phyloP scores from a whole-genome alignment of 164 flowering plant genomes.

The Vitis rupestris region DNA sequence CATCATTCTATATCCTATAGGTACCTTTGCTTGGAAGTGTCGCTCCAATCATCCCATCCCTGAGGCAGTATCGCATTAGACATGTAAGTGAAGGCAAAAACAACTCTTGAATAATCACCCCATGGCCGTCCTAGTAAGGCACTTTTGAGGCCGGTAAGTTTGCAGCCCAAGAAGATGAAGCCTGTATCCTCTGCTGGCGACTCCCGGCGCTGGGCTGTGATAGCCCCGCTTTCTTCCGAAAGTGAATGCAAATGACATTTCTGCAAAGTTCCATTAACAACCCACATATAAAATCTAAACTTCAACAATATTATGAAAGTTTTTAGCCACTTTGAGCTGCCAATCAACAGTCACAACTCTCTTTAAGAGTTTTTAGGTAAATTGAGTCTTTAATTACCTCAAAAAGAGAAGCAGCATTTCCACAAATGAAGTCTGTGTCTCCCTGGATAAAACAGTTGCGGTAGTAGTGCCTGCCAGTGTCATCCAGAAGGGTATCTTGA shows the following conservation, averaged over 20 bases:
- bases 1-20: too few relatives aligned
- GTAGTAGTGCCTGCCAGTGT: constrained; percentile 50
- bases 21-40: constrained; percentile 36
- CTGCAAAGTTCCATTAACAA: constrained; percentile 22
- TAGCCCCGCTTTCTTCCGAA: constrained; percentile 33
- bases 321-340: too few relatives aligned
- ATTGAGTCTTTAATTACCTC: constrained; percentile 28
- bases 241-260: constrained; percentile 49
- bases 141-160: constrained; percentile 33
- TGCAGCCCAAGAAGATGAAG: constrained; percentile 46
- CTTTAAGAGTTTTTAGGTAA: too few relatives aligned
- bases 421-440: constrained; percentile 55
- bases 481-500: constrained; percentile 56
- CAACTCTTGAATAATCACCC: constrained; percentile 50
- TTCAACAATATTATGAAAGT: background rate
- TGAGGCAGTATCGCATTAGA: constrained; percentile 31
- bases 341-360: too few relatives aligned
- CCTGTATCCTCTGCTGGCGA: constrained; percentile 43
- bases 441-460: constrained; percentile 52
- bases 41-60: constrained; percentile 61
- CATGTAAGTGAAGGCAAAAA: constrained; percentile 44
- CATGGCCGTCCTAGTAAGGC: constrained; percentile 54
- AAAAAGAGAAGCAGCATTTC: constrained; percentile 49
- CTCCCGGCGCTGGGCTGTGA: constrained; percentile 50
- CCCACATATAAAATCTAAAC: background rate